Base-by-base conservation (phyloP, 495 filamentous ascomycete species). In the Penicillium subrubescens region DNA sequence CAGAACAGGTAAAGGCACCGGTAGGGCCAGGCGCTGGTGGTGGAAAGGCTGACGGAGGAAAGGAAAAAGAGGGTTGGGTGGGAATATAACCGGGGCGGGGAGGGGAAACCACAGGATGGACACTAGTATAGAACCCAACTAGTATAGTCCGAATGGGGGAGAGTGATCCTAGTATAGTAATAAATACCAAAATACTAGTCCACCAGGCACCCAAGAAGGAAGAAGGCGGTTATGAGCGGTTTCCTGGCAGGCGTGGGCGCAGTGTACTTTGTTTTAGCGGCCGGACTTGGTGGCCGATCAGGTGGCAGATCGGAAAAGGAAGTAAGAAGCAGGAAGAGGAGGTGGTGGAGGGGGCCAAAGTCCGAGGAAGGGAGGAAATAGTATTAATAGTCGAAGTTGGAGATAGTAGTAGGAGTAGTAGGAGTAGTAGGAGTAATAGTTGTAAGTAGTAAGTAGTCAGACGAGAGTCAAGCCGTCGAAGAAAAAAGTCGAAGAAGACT, bases 71-170 rank as follows among this genome's bases (percentile, higher is more conserved):
- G 21, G 39, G 23, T 14, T 6, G 60, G 39, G 12, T 15, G 41
- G 27, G 33, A 41, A 50, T 65, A 60, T 56, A 60, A 56, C 46
- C 59, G 41, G 62, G 57, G 57, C n/a, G 44, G 44, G 56, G 48
- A 19, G 44, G 21, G 41, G 14, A 7, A 44, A 44, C 43, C 43
- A n/a, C n/a, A 44, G 43, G 19, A 19, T 3, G 43, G 31, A 33
- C 31, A 44, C n/a, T 44, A 44, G 43, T 44, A 44, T 44, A 21
- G 7, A 44, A 44, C n/a, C 43, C 43, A 48, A 48, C 44, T 48
- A 48, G 44, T 48, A 48, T 21, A 23, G 44, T 23, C 43, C 43
- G 43, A 19, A 44, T 10, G 43, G n/a, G 43, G 19, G 44, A 48
- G 44, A 19, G 44, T 19, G 44, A 23, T 23, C 21, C 44, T 25